Conservation (phyloP, 2,329 filamentous ascomycete genomes). For the Didymellaceae sp. region DNA sequence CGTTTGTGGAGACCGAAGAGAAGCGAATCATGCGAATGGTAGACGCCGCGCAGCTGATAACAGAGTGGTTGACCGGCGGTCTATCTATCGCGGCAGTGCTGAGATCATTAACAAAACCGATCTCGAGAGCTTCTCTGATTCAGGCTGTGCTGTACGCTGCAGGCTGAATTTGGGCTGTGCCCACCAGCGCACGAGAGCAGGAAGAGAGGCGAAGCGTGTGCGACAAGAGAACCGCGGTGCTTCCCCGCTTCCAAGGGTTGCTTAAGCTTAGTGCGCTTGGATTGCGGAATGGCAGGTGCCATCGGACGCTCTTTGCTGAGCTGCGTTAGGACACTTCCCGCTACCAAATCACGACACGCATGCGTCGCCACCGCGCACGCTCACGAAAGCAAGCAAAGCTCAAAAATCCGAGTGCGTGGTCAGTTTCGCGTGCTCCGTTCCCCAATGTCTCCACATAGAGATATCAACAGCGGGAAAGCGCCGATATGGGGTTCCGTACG, state of each 20-base stretch:
- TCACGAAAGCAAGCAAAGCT: not conserved
- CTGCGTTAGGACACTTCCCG: not conserved
- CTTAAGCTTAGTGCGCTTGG: slow-evolving; percentile 1
- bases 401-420: slow-evolving; percentile 1
- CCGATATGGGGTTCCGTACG: slow-evolving; percentile 7
- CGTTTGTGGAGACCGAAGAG: slow-evolving; percentile 19
- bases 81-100: not conserved
- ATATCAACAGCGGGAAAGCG: slow-evolving; percentile 10
- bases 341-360: slow-evolving; percentile 11
- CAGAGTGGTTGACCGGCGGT: not conserved
- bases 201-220: slow-evolving; percentile 15
- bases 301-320: slow-evolving; percentile 11
- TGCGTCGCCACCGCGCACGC: slow-evolving; percentile 13
- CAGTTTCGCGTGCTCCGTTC: slow-evolving; percentile 13
- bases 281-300: slow-evolving; percentile 11
- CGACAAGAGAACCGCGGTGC: slow-evolving; percentile 9
- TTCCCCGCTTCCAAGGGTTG: slow-evolving; percentile 10
- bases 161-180: slow-evolving; percentile 12
- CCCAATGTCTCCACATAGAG: slow-evolving; percentile 14
- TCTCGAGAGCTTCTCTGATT: not conserved
- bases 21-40: slow-evolving; percentile 8
- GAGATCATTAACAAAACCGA: not conserved
- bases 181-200: slow-evolving; percentile 9
- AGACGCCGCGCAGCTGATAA: slow-evolving; percentile 15
- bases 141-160: slow-evolving; percentile 12